Evolutionary conservation across 495 filamentous ascomycete species (phyloP), one percentile per base, ranked within the genome.

Genomic region (Penicillium steckii): DNA sequence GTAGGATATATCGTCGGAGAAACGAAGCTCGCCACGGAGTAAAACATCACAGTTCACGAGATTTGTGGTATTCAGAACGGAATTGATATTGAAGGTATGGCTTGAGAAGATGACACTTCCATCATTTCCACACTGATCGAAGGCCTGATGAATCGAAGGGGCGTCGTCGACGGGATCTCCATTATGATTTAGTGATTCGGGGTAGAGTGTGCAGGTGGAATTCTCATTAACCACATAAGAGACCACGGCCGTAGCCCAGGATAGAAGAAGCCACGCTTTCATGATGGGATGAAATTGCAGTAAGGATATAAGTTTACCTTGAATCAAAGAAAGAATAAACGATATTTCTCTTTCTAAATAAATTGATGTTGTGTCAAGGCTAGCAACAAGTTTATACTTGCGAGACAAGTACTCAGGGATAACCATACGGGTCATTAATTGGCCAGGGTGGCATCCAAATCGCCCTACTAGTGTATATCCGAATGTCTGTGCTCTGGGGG

Each of bases 1-100:
- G 53, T 79, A 79, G 2, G 53, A 42, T 5, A 75, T 71, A 42
- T 79, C 66, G 6, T 65, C 73, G 22, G 64, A 68, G 62, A 71
- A 79, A 43, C 53, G 57, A 27, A 65, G 56, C 24, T 62, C 68
- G 1, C 76, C 75, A 7, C 63, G 52, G 3, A 77, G 43, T 6
- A 65, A 61, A 19, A 77, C 67, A 2, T 72, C 61, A 22, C 61
- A 66, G 43, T 76, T 68, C 13, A 64, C 38, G 19, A 79, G 57
- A 22, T 67, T 66, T 17, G 73, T 75, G 0, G 69, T 78, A 44
- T 77, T 75, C 62, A 78, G 60, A 0, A 74, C 63, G 1, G 64
- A 64, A 46, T 73, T 68, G 50, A 78, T 56, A 43, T 72, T 49
- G 47, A 71, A 76, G 3, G 65, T 70, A 19, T 64, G 48, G 46